Evolutionary conservation across 768 basidiomycete species (phyloP).

Genomic region (Clavulina sp.): DNA sequence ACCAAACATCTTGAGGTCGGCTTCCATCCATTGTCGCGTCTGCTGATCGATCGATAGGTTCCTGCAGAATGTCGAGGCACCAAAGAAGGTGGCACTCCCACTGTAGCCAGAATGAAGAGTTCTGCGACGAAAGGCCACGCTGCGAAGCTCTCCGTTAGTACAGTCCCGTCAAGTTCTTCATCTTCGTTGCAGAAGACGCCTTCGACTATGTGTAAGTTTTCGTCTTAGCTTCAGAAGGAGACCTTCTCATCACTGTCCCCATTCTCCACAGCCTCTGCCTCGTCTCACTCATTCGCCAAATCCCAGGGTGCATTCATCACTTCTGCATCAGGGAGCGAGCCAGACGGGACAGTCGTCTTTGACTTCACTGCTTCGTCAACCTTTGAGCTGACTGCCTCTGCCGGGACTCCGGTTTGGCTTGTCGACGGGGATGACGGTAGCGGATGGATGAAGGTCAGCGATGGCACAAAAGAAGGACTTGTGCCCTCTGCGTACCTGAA

Average conservation of each 20-base stretch:
- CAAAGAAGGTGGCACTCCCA: neutral
- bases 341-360: constrained; percentile 44
- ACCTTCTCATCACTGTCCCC: neutral
- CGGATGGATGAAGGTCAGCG: constrained; percentile 66
- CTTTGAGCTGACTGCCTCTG: constrained; percentile 50
- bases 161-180: neutral
- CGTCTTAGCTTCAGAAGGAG: neutral
- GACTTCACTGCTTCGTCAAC: constrained; percentile 59
- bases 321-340: constrained; percentile 16
- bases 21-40: too few species aligned
- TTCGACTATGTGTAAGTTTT: too few species aligned
- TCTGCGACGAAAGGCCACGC: too few species aligned
- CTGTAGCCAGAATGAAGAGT: too few species aligned
- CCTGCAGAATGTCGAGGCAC: constrained; percentile 44
- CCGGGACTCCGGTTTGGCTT: constrained; percentile 44
- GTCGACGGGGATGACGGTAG: constrained; percentile 72
- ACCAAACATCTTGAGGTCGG: too few species aligned
- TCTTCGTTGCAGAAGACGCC: too few species aligned
- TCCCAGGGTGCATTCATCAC: constrained; percentile 15
- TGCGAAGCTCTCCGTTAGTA: neutral
- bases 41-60: too few species aligned
- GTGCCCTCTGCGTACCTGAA: constrained; percentile 74
- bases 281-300: constrained; percentile 27
- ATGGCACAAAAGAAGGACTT: constrained; percentile 44
- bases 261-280: constrained; percentile 36